Percentiles rank a stretch among this genome's conserved stretches.
These are phyloP conservation scores for Calonectria leucothoes DNA, from an alignment of 2,329 filamentous ascomycete species.

Conservation along the genomic window DNA sequence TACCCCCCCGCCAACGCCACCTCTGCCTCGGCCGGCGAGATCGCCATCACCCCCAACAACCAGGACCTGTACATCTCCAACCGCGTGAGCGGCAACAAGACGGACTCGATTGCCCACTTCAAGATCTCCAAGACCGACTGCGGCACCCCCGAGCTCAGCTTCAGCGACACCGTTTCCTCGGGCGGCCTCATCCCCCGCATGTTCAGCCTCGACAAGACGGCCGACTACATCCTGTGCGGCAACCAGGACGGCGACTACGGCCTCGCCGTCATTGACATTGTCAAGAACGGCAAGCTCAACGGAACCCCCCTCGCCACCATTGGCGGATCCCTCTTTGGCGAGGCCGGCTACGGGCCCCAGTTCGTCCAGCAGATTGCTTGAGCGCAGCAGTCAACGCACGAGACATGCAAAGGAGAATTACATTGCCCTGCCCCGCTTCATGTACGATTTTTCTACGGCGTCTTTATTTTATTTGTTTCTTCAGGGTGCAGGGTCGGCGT, in stretches of 20 bases:
- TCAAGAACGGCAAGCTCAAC: slow-evolving; percentile 43
- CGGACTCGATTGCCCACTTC: slow-evolving; percentile 63
- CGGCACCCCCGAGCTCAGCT: slow-evolving; percentile 45
- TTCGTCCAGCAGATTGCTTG: slow-evolving; percentile 47
- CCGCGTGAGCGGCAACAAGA: slow-evolving; percentile 57
- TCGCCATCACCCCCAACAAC: slow-evolving; percentile 55
- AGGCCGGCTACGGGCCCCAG: slow-evolving; percentile 43
- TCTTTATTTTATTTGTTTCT: neutral
- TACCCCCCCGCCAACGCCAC: slow-evolving; percentile 49
- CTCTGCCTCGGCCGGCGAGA: slow-evolving; percentile 57
- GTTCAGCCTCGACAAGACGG: slow-evolving; percentile 54
- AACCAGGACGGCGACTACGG: slow-evolving; percentile 57
- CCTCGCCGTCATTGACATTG: slow-evolving; percentile 53
- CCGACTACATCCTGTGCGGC: slow-evolving; percentile 56
- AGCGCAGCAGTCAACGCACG: neutral
- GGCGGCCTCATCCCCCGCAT: slow-evolving; percentile 57
- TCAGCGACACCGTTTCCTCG: slow-evolving; percentile 47
- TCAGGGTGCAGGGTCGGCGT: neutral
- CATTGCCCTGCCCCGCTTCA: neutral
- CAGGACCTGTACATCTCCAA: slow-evolving; percentile 63
- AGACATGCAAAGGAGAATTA: neutral
- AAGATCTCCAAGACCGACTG: slow-evolving; percentile 40
- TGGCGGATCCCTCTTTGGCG: slow-evolving; percentile 41
- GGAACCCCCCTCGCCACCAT: slow-evolving; percentile 43
- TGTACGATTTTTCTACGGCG: neutral